Conservation (phyloP, 768 basidiomycete species). For the Mrakia blollopis region DNA sequence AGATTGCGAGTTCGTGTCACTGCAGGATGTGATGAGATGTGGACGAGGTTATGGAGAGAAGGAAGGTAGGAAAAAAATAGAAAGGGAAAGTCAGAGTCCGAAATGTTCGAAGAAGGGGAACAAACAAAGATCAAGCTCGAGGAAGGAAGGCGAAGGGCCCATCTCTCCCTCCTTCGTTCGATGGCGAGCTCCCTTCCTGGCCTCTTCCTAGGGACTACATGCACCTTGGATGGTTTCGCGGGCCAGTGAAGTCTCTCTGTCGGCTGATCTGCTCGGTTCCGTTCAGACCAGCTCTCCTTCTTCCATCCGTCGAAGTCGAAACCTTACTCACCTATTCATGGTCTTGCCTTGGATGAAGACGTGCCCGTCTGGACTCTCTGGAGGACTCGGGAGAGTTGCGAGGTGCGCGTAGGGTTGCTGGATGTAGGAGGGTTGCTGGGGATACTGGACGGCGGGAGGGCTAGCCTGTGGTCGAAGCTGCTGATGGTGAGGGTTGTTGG, state of each 20-base stretch:
- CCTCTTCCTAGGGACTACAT: too few species aligned
- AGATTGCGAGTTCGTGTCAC: neutral
- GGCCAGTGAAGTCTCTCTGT: too few species aligned
- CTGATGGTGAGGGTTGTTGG: neutral
- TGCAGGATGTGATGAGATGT: neutral
- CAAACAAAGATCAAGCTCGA: neutral
- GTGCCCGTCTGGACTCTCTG: neutral
- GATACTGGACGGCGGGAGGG: neutral
- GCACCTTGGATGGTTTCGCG: too few species aligned
- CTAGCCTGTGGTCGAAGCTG: neutral
- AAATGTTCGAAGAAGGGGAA: neutral
- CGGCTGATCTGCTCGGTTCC: too few species aligned
- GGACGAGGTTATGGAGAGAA: neutral
- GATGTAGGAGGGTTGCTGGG: neutral
- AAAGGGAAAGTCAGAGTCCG: neutral
- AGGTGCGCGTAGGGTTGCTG: neutral
- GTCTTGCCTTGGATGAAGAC: neutral
- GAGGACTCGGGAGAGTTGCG: neutral
- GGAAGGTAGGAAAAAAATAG: neutral
- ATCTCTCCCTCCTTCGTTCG: neutral
- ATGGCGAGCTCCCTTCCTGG: neutral
- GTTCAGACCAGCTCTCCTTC: neutral
- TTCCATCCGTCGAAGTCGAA: neutral
- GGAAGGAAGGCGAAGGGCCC: neutral
- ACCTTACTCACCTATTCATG: slow-evolving; percentile 2